Conservation (phyloP, 768 basidiomycete genomes). For the Russula abietina region DNA sequence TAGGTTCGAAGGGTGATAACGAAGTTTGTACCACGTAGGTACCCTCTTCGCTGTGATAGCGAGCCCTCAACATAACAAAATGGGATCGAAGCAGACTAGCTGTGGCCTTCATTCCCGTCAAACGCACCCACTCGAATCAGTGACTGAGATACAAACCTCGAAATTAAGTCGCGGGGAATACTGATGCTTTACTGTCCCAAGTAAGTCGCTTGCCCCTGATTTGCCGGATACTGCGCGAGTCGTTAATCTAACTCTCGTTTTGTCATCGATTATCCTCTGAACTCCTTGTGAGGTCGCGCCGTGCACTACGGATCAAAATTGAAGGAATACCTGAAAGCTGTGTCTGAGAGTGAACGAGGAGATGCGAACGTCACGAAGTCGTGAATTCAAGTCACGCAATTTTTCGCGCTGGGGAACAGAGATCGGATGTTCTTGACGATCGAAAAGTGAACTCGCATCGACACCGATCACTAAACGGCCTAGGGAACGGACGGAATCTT, state of each 20-base stretch:
- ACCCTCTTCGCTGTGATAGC: slow-evolving; percentile 17
- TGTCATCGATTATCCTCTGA: slow-evolving; percentile 45
- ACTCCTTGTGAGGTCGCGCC: slow-evolving; percentile 13
- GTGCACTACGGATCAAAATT: background rate
- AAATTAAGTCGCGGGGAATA: slow-evolving; percentile 56
- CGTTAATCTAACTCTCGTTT: slow-evolving; percentile 40
- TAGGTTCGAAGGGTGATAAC: slow-evolving; percentile 15
- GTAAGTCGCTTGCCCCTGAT: slow-evolving; percentile 30
- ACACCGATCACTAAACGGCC: slow-evolving; percentile 42
- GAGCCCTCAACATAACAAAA: slow-evolving; percentile 13
- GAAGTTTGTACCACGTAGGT: slow-evolving; percentile 16
- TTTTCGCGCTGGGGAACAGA: background rate
- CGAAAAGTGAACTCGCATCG: slow-evolving; percentile 46
- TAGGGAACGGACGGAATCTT: slow-evolving; percentile 40
- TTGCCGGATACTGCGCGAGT: slow-evolving; percentile 32
- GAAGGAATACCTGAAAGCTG: slow-evolving; percentile 36
- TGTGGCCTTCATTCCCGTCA: slow-evolving; percentile 24
- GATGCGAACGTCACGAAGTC: slow-evolving; percentile 34
- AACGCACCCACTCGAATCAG: background rate
- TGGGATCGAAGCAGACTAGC: slow-evolving; percentile 24
- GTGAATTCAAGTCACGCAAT: slow-evolving; percentile 27
- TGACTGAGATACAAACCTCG: slow-evolving; percentile 30
- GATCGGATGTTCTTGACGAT: slow-evolving; percentile 26
- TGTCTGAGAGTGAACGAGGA: slow-evolving; percentile 39
- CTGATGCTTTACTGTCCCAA: slow-evolving; percentile 72